These are phyloP conservation scores for Microdochium nivale DNA, from an alignment of 2,329 filamentous ascomycete species.

Conservation along the genomic window DNA sequence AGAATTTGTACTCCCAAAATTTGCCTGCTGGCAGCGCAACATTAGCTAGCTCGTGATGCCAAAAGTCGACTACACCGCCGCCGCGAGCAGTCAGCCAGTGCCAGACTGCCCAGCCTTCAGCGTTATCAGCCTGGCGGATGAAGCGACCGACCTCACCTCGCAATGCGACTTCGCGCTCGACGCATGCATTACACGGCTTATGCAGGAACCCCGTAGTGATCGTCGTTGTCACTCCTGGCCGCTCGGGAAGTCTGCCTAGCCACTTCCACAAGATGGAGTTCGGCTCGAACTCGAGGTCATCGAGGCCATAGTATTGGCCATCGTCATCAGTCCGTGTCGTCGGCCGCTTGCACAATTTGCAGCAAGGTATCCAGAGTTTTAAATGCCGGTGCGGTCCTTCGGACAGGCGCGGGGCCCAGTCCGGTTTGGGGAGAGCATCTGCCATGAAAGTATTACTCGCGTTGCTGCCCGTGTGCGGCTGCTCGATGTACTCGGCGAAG, in stretches of 20 bases:
- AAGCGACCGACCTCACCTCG: conserved; percentile 6
- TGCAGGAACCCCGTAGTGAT: conserved; percentile 10
- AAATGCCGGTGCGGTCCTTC: conserved; percentile 6
- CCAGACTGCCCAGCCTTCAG: conserved; percentile 11
- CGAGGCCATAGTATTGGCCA: conserved; percentile 2
- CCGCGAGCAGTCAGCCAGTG: conserved; percentile 10
- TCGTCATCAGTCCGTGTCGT: conserved; percentile 1
- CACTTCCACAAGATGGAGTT: conserved; percentile 10
- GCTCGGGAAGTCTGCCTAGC: not conserved
- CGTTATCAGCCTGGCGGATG: not conserved
- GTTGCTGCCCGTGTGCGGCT: not conserved
- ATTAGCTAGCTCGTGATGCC: conserved; percentile 6
- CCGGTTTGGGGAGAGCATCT: not conserved
- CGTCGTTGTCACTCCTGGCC: conserved; percentile 1
- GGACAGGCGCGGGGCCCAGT: conserved; percentile 1
- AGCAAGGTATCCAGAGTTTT: conserved; percentile 11
- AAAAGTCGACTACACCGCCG: conserved; percentile 6
- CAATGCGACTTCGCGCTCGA: conserved; percentile 8
- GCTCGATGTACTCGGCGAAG: not conserved
- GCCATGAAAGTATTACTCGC: not conserved
- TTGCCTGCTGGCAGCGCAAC: conserved; percentile 3
- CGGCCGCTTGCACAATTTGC: conserved; percentile 9
- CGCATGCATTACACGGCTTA: conserved; percentile 10
- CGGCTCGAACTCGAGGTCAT: conserved; percentile 10
- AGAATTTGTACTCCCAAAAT: conserved; percentile 1